Evolutionary conservation across 768 basidiomycete species (phyloP).

Genomic region (Filobasidium floriforme): DNA sequence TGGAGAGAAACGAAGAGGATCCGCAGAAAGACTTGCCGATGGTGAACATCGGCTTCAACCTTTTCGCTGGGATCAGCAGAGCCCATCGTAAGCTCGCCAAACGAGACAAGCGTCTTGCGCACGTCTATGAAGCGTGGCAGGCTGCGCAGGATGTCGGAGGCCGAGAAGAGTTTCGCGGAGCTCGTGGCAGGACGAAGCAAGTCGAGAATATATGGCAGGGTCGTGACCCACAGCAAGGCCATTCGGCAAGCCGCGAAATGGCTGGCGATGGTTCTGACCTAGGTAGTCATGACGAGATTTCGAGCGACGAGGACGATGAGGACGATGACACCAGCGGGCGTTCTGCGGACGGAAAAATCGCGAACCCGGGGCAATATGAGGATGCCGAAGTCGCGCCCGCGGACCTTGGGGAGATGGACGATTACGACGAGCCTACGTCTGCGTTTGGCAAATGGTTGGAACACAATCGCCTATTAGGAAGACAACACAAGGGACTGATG

Average conservation of each 20-base stretch:
- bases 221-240: conserved; percentile 7
- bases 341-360: neutral
- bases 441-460: conserved; percentile 30
- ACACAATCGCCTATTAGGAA: conserved; percentile 38
- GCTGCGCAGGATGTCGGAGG: conserved; percentile 17
- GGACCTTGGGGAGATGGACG: neutral
- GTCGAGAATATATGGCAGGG: conserved; percentile 5
- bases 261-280: neutral
- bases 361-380: neutral
- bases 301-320: conserved; percentile 16
- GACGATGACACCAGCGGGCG: conserved; percentile 15
- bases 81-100: conserved; percentile 37
- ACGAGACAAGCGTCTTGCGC: conserved; percentile 34
- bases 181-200: conserved; percentile 10
- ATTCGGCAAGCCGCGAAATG: neutral
- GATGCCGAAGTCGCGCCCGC: neutral
- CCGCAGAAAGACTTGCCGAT: conserved; percentile 20
- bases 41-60: conserved; percentile 27
- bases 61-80: conserved; percentile 34
- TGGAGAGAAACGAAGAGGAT: neutral
- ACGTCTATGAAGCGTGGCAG: conserved; percentile 44
- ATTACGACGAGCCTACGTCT: conserved; percentile 18
- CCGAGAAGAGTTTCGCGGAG: conserved; percentile 4
- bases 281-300: conserved; percentile 15
- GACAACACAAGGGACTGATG: conserved; percentile 59